Base-by-base conservation (phyloP, 2,329 filamentous ascomycete species). In the Ascochyta clinopodiicola region DNA sequence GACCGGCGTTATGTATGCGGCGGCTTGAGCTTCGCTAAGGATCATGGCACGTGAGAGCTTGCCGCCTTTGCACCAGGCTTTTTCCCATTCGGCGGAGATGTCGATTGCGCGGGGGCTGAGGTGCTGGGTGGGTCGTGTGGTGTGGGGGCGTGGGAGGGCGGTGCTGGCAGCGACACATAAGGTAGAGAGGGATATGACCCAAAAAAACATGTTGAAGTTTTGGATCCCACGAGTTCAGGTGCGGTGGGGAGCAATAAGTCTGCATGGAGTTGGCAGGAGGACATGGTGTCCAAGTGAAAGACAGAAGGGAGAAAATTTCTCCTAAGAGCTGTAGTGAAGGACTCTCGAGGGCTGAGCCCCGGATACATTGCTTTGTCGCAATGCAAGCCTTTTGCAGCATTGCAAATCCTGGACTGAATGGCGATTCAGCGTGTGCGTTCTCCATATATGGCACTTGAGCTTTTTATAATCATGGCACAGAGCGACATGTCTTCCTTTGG, bases 1-100 rank as follows among this genome's bases (percentile, higher is more conserved):
- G 2, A 61, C 45, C 15, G 60, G 60, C 6, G 42, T 46, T 21
- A 61, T 17, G 21, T 55, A 53, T 7, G 35, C 44, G 13, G 44
- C 49, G 17, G 55, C 55, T 31, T 9, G 4, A 4, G 34, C 25
- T 2, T 40, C 47, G 21, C 39, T 37, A 27, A 12, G 37, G 13
- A 49, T 37, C 46, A 53, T 61, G 17, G 45, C 57, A 5, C 44
- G 31, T 2, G 46, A 29, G 6, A 62, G 37, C 34, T 51, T 57
- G 22, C 44, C 13, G n/a, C 59, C 59, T 25, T 44, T 57, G 44
- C 56, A 62, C 46, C 45, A 50, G 1, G 46, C 39, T 21, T 49
- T 49, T 13, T 44, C 35, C 46, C 52, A 56, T 15, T 50, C 46
- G 13, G 40, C 40, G 3, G 27, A 15, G 6, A 45, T 13, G 13